phyloP scores from a whole-genome alignment of 23 red algal genomes.

The Gracilaria gracilis region DNA sequence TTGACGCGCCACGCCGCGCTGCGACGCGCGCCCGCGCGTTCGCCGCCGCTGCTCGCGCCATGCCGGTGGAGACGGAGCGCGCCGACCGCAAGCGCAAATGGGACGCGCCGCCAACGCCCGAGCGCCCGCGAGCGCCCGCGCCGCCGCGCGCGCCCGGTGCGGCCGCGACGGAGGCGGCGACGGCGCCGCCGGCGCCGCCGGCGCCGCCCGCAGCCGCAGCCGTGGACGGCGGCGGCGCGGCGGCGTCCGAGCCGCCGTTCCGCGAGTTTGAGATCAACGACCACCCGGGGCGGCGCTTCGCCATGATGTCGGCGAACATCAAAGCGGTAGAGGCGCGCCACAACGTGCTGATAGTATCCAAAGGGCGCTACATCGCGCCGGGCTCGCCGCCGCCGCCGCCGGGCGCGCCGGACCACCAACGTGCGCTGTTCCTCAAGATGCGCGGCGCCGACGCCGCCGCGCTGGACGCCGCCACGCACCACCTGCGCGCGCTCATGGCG shows the following conservation, averaged over 20 bases:
- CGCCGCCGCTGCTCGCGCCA: not conserved
- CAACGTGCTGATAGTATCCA: slow-evolving; percentile 60
- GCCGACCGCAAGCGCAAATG: slow-evolving; percentile 21
- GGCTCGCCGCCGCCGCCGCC: not conserved
- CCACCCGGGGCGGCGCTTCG: slow-evolving; percentile 67
- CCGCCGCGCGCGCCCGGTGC: not conserved
- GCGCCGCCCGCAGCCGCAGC: too few species aligned
- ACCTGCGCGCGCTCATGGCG: slow-evolving; percentile 50
- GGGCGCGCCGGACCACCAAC: slow-evolving; percentile 24
- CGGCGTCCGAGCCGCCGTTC: not conserved
- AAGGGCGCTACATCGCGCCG: slow-evolving; percentile 56
- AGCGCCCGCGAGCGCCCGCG: not conserved
- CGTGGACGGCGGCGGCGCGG: too few species aligned
- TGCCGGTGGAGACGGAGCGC: slow-evolving; percentile 11
- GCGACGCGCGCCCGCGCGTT: too few species aligned
- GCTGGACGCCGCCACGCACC: slow-evolving; percentile 41
- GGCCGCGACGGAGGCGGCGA: too few species aligned
- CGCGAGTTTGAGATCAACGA: slow-evolving; percentile 85
- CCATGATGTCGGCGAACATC: slow-evolving; percentile 73
- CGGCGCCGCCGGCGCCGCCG: too few species aligned
- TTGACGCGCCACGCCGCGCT: too few species aligned
- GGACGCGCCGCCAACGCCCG: slow-evolving; percentile 9
- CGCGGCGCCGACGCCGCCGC: not conserved
- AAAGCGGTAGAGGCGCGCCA: slow-evolving; percentile 49
- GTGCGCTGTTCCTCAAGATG: slow-evolving; percentile 69